Conservation (phyloP, 352 stramenopile species). For the Peronospora destructor region DNA sequence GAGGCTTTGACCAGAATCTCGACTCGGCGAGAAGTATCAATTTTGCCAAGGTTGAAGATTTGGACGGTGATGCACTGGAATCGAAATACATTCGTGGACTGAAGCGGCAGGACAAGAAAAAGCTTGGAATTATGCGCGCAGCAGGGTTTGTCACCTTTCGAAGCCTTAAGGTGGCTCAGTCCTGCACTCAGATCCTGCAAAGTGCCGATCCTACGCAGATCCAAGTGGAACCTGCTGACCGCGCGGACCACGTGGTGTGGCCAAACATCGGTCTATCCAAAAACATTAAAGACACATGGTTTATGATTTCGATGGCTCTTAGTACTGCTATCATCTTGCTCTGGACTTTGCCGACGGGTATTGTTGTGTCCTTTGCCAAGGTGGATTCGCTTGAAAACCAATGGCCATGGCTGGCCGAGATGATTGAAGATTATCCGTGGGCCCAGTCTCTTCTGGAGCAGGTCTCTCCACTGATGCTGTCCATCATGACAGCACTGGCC, state of each 20-base stretch:
- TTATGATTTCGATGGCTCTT: conserved; percentile 52
- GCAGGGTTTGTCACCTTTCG: conserved; percentile 81
- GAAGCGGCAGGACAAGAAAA: conserved; percentile 34
- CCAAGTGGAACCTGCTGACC: conserved; percentile 53
- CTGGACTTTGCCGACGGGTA: conserved; percentile 73
- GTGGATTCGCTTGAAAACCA: conserved; percentile 45
- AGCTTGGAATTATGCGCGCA: conserved; percentile 55
- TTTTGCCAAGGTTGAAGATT: conserved; percentile 30
- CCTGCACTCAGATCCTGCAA: conserved; percentile 74
- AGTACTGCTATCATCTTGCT: conserved; percentile 73
- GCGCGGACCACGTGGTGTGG: conserved; percentile 71
- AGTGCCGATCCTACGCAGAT: conserved; percentile 65
- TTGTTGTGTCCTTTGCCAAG: conserved; percentile 73
- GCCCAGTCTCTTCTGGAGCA: conserved; percentile 68
- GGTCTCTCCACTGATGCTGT: conserved; percentile 69
- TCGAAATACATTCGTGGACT: conserved; percentile 55
- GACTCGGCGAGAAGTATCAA: conserved; percentile 29
- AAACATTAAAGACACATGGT: conserved; percentile 64
- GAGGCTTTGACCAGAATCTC: conserved; percentile 16
- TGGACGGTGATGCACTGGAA: conserved; percentile 32
- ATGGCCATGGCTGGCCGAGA: conserved; percentile 36
- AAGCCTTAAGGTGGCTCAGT: conserved; percentile 60
- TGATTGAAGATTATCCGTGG: conserved; percentile 59
- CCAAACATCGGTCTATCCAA: conserved; percentile 73
- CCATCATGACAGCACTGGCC: conserved; percentile 69